Conservation (phyloP, 2,329 filamentous ascomycete genomes). For the Torrubiellomyces zombiae region DNA sequence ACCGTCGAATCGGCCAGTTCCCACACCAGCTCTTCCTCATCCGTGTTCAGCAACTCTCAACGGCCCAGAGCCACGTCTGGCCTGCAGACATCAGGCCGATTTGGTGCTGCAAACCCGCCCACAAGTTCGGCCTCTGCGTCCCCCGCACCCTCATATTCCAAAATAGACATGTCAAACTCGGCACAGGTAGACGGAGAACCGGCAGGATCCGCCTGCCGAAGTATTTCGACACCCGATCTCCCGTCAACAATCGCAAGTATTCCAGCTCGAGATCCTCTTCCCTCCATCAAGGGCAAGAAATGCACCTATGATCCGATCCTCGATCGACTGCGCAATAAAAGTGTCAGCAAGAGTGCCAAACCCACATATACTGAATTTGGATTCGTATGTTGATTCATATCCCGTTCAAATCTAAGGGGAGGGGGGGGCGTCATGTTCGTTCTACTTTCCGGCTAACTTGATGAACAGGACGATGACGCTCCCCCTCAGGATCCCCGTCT, state of each 20-base stretch:
- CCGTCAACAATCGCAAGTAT: conserved; percentile 16
- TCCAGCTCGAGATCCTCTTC: conserved; percentile 40
- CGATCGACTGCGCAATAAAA: conserved; percentile 31
- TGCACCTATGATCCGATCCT: conserved; percentile 45
- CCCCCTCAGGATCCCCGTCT: conserved; percentile 71
- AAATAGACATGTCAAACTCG: conserved; percentile 36
- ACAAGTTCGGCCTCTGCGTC: conserved; percentile 35
- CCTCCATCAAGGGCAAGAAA: conserved; percentile 36
- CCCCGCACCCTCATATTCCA: conserved; percentile 29
- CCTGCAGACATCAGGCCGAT: no score
- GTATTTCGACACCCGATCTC: conserved; percentile 9
- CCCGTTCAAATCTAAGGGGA: conserved; percentile 12
- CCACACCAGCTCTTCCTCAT: conserved; percentile 52
- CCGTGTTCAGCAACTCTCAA: conserved; percentile 44
- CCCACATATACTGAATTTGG: conserved; percentile 47
- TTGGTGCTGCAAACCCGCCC: no score
- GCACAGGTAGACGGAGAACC: neutral
- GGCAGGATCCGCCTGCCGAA: neutral
- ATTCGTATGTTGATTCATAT: conserved; percentile 42
- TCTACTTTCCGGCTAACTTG: conserved; percentile 36
- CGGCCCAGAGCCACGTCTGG: conserved; percentile 23
- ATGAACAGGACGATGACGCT: conserved; percentile 60
- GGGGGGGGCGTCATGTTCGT: conserved; percentile 44
- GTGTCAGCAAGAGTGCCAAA: conserved; percentile 39
- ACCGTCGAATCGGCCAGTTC: conserved; percentile 59